Percentiles rank a stretch among this genome's conserved stretches.
phyloP scores from a whole-genome alignment of 1,284 basidiomycete genomes.

The Rhodotorula sp. region DNA sequence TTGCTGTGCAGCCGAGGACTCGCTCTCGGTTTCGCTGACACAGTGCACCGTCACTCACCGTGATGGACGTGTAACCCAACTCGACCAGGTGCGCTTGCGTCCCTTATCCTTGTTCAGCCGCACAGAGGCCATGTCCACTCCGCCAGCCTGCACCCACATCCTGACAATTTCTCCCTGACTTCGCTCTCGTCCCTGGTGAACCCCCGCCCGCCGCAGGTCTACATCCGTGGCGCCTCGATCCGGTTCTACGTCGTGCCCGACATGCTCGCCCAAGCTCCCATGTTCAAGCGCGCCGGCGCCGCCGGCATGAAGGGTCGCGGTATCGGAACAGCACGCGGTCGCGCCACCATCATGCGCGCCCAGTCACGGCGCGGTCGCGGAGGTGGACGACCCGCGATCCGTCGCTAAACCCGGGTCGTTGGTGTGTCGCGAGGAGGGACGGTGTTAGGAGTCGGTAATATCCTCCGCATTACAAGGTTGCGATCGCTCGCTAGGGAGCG shows the following conservation, averaged over 20 bases:
- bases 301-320: slow-evolving; percentile 98
- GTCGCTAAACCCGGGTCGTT: slow-evolving; percentile 9
- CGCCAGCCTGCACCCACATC: neutral
- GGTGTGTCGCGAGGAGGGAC: neutral
- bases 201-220: slow-evolving; percentile 64
- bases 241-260: slow-evolving; percentile 99
- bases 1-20: slow-evolving; percentile 79
- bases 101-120: neutral
- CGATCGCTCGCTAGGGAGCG: neutral
- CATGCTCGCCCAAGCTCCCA: slow-evolving; percentile 98
- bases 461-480: no score
- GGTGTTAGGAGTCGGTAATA: neutral
- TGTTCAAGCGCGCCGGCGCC: slow-evolving; percentile 96
- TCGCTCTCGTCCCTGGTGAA: no score
- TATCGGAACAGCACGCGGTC: slow-evolving; percentile 95
- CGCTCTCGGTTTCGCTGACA: slow-evolving; percentile 91
- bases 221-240: slow-evolving; percentile 96
- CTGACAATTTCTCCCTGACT: no score
- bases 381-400: slow-evolving; percentile 22
- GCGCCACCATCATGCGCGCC: slow-evolving; percentile 90
- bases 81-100: slow-evolving; percentile 67
- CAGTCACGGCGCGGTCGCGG: slow-evolving; percentile 33
- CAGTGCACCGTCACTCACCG: slow-evolving; percentile 97
- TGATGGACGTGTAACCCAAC: slow-evolving; percentile 97
- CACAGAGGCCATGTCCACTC: neutral